These are phyloP conservation scores for Alternaria infectoria DNA, from an alignment of 2,329 filamentous ascomycete genomes.

Conservation along the genomic window DNA sequence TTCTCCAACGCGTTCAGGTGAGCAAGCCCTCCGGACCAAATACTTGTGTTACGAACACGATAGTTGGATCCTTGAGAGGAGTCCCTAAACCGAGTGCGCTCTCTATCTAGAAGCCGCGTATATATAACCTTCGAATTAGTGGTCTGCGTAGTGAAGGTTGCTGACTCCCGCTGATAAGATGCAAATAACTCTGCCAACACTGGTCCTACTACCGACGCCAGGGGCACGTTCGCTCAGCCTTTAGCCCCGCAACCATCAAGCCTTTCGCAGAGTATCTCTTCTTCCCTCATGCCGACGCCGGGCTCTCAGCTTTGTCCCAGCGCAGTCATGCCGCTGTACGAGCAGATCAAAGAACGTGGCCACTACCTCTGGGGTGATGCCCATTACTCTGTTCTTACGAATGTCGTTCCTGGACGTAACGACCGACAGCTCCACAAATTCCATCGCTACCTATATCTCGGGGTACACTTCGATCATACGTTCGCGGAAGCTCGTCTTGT, in stretches of 20 bases:
- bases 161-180: not conserved
- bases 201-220: not conserved
- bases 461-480: not conserved
- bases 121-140: not conserved
- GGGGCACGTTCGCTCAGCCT: not conserved
- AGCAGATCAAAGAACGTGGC: not conserved
- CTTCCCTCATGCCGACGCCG: not conserved
- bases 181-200: accelerated
- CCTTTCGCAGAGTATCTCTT: not conserved
- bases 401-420: not conserved
- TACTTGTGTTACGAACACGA: not conserved
- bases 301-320: not conserved
- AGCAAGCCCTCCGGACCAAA: not conserved
- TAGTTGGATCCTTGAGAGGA: not conserved
- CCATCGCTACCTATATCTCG: not conserved
- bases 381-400: not conserved
- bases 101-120: not conserved
- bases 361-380: not conserved
- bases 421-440: not conserved
- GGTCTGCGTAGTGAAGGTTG: not conserved
- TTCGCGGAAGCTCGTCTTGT: not conserved
- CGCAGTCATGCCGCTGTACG: not conserved
- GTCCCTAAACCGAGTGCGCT: not conserved
- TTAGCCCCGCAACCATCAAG: not conserved
- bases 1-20: not conserved